These are phyloP conservation scores for Dothidotthia symphoricarpi DNA, from an alignment of 2,329 filamentous ascomycete species.

Conservation along the genomic window DNA sequence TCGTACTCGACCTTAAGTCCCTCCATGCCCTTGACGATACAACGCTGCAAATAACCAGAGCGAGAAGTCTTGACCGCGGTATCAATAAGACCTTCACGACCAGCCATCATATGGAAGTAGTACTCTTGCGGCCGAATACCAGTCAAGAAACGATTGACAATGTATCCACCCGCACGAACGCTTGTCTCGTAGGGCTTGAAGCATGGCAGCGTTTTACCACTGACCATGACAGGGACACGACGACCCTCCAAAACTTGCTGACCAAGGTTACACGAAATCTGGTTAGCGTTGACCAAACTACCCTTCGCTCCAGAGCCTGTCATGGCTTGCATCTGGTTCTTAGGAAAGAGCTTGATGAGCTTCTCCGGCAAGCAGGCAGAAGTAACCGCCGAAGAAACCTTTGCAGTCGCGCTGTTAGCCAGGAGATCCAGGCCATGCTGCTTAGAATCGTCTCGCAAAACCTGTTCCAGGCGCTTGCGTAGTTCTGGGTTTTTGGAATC, in stretches of 20 bases:
- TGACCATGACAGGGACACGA: conserved; percentile 95
- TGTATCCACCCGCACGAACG: conserved; percentile 86
- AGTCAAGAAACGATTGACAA: conserved; percentile 95
- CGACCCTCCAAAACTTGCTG: conserved; percentile 95
- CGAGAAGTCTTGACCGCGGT: conserved; percentile 97
- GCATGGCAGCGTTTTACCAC: conserved; percentile 91
- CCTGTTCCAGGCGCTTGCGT: conserved; percentile 76
- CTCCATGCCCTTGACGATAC: conserved; percentile 98
- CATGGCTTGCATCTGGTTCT: conserved; percentile 99
- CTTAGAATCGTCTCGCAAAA: conserved; percentile 86
- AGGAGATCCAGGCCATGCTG: conserved; percentile 87
- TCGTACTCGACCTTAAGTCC: conserved; percentile 91
- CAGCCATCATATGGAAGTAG: conserved; percentile 99
- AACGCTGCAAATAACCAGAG: conserved; percentile 93
- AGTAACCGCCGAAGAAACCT: conserved; percentile 77
- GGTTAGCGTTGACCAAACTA: conserved; percentile 86
- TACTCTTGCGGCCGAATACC: conserved; percentile 97
- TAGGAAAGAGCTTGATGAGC: conserved; percentile 87
- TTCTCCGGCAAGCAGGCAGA: conserved; percentile 74
- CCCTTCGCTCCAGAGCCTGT: conserved; percentile 96
- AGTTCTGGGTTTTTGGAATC: conserved; percentile 69
- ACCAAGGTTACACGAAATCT: conserved; percentile 96
- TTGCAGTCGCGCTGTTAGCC: conserved; percentile 68
- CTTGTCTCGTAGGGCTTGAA: conserved; percentile 91
- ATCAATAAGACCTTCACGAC: conserved; percentile 96